Evolutionary conservation across 2,329 filamentous ascomycete genomes (phyloP).

Genomic region (Scytalidium lignicola): DNA sequence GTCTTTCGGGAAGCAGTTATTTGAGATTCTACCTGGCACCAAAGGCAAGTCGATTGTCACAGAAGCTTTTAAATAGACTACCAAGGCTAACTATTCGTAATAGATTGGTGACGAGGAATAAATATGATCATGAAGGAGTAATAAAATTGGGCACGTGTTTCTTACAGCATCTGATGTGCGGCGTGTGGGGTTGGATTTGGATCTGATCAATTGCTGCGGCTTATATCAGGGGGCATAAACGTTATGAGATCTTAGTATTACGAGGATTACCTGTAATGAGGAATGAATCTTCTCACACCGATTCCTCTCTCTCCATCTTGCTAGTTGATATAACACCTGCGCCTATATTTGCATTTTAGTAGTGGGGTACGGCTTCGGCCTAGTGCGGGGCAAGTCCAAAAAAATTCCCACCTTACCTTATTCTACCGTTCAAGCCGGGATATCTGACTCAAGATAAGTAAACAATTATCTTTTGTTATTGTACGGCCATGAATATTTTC

Average conservation of each 20-base stretch:
- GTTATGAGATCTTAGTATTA: neutral
- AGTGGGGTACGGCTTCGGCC: slow-evolving; percentile 3
- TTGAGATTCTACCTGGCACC: slow-evolving; percentile 96
- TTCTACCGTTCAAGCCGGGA: neutral
- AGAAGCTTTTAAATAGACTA: neutral
- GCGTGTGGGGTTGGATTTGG: slow-evolving; percentile 25
- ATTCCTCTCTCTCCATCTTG: neutral
- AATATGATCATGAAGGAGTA: slow-evolving; percentile 15
- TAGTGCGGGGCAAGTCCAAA: slow-evolving; percentile 19
- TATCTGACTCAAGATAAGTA: neutral
- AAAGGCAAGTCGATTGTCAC: slow-evolving; percentile 57
- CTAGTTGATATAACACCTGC: neutral
- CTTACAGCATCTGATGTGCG: slow-evolving; percentile 23
- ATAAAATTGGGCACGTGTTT: slow-evolving; percentile 20
- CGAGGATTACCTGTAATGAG: neutral
- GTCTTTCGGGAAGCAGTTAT: slow-evolving; percentile 74
- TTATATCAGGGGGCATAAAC: neutral
- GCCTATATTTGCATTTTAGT: neutral
- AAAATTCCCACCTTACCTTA: neutral
- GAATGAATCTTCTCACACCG: neutral
- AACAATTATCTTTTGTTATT: neutral
- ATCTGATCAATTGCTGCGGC: neutral
- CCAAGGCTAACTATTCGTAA: slow-evolving; percentile 13
- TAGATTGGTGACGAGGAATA: slow-evolving; percentile 69
- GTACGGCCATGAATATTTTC: neutral